Base-by-base conservation (phyloP, 179 eudicot genomes). In the Pouteria campechiana region DNA sequence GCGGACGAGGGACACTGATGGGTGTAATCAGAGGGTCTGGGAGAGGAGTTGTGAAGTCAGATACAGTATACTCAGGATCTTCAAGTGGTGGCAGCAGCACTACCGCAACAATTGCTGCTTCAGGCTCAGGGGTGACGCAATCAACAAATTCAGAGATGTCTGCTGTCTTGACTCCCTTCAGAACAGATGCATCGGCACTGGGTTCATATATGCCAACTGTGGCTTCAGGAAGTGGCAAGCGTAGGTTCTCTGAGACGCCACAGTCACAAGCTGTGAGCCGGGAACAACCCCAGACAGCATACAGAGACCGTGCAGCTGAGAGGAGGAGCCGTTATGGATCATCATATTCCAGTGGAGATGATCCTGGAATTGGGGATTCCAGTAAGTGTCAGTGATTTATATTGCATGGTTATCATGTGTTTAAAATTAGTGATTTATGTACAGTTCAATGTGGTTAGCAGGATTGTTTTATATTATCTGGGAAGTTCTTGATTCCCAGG, bases 281-380 rank as follows among this genome's bases (percentile, higher is more conserved):
- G 55, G 97, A 83, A 33, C 93, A 73, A 37, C 53, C 79, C 37
- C 95, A 81, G 33, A 51, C 80, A 6, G 45, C 78, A 23, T 90
- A 90, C 41, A 70, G 98, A 37, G 98, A 90, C 48, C 98, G 98
- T 46, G 98, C 98, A 10, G 98, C 98, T 24, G 98, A 90, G 65
- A 62, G 98, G 62, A 84, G 98, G 63, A 90, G 69, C 54, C 79
- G 85, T 74, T 90, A 90, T 58, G 94, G 95, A 35, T 81, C 93
- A 32, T 68, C 83, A 14, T 49, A 70, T 24, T 68, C 88, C 38
- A 64, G 67, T 61, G 86, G 76, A 47, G 83, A 79, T 45, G 79
- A 74, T 43, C 48, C 46, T 34, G 82, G 66, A 46, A 39, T 45
- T 14, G 78, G 61, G 40, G 88, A 86, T 68, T 54, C 94, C 76